These are phyloP conservation scores for Kandelia obovata DNA, from an alignment of 345 rosid genomes.

Conservation along the genomic window DNA sequence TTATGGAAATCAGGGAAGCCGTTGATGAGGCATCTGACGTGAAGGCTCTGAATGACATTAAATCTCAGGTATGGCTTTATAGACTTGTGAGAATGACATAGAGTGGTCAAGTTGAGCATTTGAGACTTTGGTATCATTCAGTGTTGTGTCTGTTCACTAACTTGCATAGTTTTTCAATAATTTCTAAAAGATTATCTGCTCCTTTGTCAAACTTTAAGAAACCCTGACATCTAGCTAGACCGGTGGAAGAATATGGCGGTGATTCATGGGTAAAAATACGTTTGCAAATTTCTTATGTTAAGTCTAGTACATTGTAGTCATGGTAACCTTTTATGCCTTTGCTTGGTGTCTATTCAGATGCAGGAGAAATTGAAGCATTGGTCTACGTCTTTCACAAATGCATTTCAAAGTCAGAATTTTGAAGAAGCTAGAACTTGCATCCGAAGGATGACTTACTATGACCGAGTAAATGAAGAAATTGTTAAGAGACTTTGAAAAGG, in stretches of 20 bases:
- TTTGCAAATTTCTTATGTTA: neutral
- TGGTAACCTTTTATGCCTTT: neutral
- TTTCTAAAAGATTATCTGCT: neutral
- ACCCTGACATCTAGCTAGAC: neutral
- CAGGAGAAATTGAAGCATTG: slow-evolving; percentile 62
- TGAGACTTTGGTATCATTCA: neutral
- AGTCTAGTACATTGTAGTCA: neutral
- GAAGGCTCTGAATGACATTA: slow-evolving; percentile 50
- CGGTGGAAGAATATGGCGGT: neutral
- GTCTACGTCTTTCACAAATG: slow-evolving; percentile 54
- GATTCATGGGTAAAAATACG: neutral
- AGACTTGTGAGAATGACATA: neutral
- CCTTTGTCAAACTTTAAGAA: neutral
- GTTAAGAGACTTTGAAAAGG: slow-evolving; percentile 61
- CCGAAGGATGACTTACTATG: slow-evolving; percentile 85
- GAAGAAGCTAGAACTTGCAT: slow-evolving; percentile 66
- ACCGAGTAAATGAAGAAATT: slow-evolving; percentile 74
- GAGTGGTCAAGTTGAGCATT: too few relatives aligned
- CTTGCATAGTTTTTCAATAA: neutral
- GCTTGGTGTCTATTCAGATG: slow-evolving; percentile 37
- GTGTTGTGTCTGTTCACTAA: neutral
- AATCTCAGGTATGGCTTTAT: slow-evolving; percentile 47
- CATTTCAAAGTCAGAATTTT: slow-evolving; percentile 47
- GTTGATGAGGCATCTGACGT: slow-evolving; percentile 74
- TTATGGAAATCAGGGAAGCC: slow-evolving; percentile 89